Evolutionary conservation across 208 protist genomes (phyloP), one percentile per base, ranked within the genome.

Genomic region (Acanthamoeba culbertsoni): DNA sequence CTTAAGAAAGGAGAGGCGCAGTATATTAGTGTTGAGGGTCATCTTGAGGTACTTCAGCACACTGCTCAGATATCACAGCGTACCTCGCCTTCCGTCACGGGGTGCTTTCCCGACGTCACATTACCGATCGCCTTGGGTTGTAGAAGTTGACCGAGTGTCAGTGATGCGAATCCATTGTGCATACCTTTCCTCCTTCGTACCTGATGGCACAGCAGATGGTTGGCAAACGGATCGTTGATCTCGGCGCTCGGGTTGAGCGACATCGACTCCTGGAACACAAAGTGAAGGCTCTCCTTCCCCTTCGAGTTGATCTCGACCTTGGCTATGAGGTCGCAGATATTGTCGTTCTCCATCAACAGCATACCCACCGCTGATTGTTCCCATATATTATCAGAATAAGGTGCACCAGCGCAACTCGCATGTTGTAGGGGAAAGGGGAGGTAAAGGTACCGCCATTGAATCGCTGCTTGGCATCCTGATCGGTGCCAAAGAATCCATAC

Each of bases 21-120:
- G 62, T 55, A 18, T 55, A 23, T 33, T 71, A 8, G 57, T 31
- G n/a, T 33, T 4, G 55, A 6, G 1, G 55, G 20, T 62, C 12
- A 23, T 28, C 53, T 8, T n/a, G n/a, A n/a, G n/a, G n/a, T n/a
- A n/a, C n/a, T n/a, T n/a, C n/a, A 59, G 51, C 14, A 59, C 51
- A 23, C 51, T 59, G 51, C 51, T 23, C 23, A 59, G 51, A 59
- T 14, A 59, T 59, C 16, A 59, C 23, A 48, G 68, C 37, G 68
- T 28, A 79, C 68, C 68, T 84, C 73, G 43, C 73, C 73, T 55
- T 84, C 73, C 42, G 73, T 84, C 28, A 84, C 73, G n/a, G 73
- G 73, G 6, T 84, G 73, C 73, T 84, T 84, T 37, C 73, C 73
- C 18, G 42, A 51, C 42, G 46, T 84, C 42, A 84, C 73, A 16